A percentile compares a stretch with the other conserved stretches of the same genome.
phyloP scores from a whole-genome alignment of 371 early-diverging fungal species.

The Rhizomucor miehei region DNA sequence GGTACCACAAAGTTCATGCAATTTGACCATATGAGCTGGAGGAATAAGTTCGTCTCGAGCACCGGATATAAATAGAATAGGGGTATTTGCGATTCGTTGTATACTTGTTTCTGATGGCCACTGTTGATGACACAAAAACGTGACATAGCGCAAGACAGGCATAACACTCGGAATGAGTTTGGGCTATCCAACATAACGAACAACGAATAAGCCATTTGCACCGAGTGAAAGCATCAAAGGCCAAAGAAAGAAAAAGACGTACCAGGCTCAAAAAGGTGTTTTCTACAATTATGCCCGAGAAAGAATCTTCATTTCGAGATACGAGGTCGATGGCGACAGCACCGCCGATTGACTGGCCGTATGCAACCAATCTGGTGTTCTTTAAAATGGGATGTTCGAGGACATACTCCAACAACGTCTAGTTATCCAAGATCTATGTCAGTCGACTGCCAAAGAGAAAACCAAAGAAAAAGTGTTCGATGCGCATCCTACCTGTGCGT shows the following conservation, averaged over 20 bases:
- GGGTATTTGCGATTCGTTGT: slow-evolving; percentile 63
- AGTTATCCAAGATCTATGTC: not conserved
- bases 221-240: no score
- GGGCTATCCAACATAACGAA: slow-evolving; percentile 55
- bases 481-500: slow-evolving; percentile 68
- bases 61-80: slow-evolving; percentile 86
- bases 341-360: slow-evolving; percentile 97
- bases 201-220: not conserved
- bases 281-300: slow-evolving; percentile 87
- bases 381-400: slow-evolving; percentile 66
- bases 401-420: slow-evolving; percentile 84
- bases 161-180: slow-evolving; percentile 86
- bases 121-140: slow-evolving; percentile 83
- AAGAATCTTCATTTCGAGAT: slow-evolving; percentile 68
- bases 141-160: slow-evolving; percentile 67
- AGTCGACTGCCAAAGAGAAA: no score
- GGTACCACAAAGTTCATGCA: slow-evolving; percentile 62
- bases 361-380: slow-evolving; percentile 78
- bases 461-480: slow-evolving; percentile 1
- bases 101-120: slow-evolving; percentile 85
- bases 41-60: slow-evolving; percentile 87
- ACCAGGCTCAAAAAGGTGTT: slow-evolving; percentile 93
- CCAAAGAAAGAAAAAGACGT: slow-evolving; percentile 16
- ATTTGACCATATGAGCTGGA: slow-evolving; percentile 77
- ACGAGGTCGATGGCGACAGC: slow-evolving; percentile 92